Conservation (phyloP, 768 basidiomycete genomes). For the Cubamyces sp. region DNA sequence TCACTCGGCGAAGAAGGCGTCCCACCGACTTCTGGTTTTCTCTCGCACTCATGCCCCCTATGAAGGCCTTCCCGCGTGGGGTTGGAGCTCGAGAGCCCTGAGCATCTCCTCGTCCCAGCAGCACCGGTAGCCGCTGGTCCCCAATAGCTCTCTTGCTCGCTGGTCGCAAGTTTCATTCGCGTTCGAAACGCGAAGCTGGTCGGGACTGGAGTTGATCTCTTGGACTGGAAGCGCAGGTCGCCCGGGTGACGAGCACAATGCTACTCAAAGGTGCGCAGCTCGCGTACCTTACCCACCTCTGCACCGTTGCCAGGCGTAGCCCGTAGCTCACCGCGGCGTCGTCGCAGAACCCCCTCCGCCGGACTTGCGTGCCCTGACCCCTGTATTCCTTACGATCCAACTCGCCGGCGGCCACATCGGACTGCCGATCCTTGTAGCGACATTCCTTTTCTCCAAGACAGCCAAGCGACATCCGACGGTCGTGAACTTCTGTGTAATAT, state of each 20-base stretch:
- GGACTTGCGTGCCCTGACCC: slow-evolving; percentile 33
- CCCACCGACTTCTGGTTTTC: slow-evolving; percentile 1
- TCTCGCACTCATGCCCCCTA: slow-evolving; percentile 2
- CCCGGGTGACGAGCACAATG: slow-evolving; percentile 14
- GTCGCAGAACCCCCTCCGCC: slow-evolving; percentile 16
- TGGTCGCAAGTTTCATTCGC: not conserved
- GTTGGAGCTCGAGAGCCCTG: not conserved
- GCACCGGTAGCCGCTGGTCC: slow-evolving; percentile 23
- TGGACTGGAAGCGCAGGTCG: slow-evolving; percentile 15
- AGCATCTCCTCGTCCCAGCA: slow-evolving; percentile 4
- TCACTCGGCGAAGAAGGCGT: slow-evolving; percentile 2
- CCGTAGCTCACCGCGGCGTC: slow-evolving; percentile 6
- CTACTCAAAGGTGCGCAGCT: slow-evolving; percentile 17
- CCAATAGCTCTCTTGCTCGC: slow-evolving; percentile 1
- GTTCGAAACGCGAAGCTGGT: not conserved
- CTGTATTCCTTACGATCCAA: slow-evolving; percentile 51
- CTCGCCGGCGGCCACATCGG: slow-evolving; percentile 57
- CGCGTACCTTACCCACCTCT: slow-evolving; percentile 10
- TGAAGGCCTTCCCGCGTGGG: slow-evolving; percentile 3
- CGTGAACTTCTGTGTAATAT: slow-evolving; percentile 60
- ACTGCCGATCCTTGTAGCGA: slow-evolving; percentile 51
- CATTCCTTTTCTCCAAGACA: slow-evolving; percentile 47
- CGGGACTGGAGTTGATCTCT: slow-evolving; percentile 24
- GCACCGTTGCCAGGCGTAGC: not conserved
- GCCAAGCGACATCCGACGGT: slow-evolving; percentile 53